Base-by-base conservation (phyloP, 805 yeast genomes). In the Jamesozyma spencerorum region DNA sequence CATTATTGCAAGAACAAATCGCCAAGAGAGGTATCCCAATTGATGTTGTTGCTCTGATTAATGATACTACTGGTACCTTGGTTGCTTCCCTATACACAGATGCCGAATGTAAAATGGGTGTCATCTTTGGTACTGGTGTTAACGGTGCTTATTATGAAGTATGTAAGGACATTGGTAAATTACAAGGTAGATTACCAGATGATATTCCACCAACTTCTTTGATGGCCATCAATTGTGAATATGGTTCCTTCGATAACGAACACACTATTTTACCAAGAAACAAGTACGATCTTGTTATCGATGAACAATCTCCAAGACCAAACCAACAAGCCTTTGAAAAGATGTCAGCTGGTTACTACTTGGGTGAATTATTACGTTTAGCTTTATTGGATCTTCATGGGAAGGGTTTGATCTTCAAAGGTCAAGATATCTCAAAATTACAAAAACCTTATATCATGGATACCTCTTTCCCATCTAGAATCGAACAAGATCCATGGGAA, bases 211-310 rank as follows among this genome's bases (percentile, higher is more conserved):
- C 58, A 5, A 75, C 74, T 37, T 72, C 82, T 33, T 79, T 81
- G 47, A 88, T 90, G 94, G 96, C 96, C 41, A 90, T 90, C 63
- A 90, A 90, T 73, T 87, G 97, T 72, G 98, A 90, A 70, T 90
- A 90, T 69, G 97, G 98, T 57, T 90, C 97, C 5, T 90, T 90
- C 61, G 97, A 90, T 64, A 88, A 86, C 60, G 96, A 86, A 65
- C 94, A 82, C 57, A 44, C 51, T 8, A 75, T 80, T 28, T 73
- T 90, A 53, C 97, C 97, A 59, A 78, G 96, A 68, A 88, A 94
- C 50, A 81, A 80, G 62, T 90, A 78, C 63, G 98, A 90, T 64
- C 59, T 79, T 41, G 71, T 69, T 49, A 81, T 90, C 49, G 97
- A 90, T 64, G 69, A 65, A 22, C 81, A 83, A 57, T 82, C 94